Conservation (phyloP, 1,139 yeast species). For the Debaryomycetaceae sp. region DNA sequence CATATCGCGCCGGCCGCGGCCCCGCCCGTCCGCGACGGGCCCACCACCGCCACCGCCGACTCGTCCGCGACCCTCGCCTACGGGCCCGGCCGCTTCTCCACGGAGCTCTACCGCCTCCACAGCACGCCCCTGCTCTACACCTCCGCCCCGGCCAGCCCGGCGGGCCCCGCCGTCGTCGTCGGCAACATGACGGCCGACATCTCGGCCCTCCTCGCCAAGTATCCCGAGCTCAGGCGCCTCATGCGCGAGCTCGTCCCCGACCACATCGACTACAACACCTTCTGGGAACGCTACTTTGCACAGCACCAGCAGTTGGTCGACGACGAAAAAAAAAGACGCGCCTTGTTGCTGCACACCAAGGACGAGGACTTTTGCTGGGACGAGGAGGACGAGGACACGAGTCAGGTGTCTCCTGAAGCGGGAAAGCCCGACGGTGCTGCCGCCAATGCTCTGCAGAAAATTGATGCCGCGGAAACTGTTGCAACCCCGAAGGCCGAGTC, state of each 20-base stretch:
- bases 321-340: slow-evolving; percentile 59
- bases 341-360: slow-evolving; percentile 31
- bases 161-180: slow-evolving; percentile 24
- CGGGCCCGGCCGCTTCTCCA: slow-evolving; percentile 31
- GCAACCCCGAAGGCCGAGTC: slow-evolving; percentile 2
- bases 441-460: slow-evolving; percentile 4
- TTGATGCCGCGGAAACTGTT: slow-evolving; percentile 1
- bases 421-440: slow-evolving; percentile 10
- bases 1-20: slow-evolving; percentile 20
- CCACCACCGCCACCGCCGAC: slow-evolving; percentile 9
- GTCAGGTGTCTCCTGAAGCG: too few relatives aligned
- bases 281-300: slow-evolving; percentile 69
- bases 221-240: slow-evolving; percentile 44
- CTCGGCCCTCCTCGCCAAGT: slow-evolving; percentile 32
- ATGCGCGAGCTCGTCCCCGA: slow-evolving; percentile 64
- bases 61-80: slow-evolving; percentile 16
- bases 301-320: slow-evolving; percentile 44
- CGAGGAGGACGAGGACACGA: slow-evolving; percentile 52
- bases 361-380: slow-evolving; percentile 46
- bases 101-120: slow-evolving; percentile 31
- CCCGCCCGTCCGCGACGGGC: slow-evolving; percentile 6
- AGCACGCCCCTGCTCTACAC: slow-evolving; percentile 15
- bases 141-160: slow-evolving; percentile 7
- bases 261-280: slow-evolving; percentile 43
- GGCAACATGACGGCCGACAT: slow-evolving; percentile 46